These are phyloP conservation scores for Phytophthora hybrid DNA, from an alignment of 352 stramenopile genomes.

Conservation along the genomic window DNA sequence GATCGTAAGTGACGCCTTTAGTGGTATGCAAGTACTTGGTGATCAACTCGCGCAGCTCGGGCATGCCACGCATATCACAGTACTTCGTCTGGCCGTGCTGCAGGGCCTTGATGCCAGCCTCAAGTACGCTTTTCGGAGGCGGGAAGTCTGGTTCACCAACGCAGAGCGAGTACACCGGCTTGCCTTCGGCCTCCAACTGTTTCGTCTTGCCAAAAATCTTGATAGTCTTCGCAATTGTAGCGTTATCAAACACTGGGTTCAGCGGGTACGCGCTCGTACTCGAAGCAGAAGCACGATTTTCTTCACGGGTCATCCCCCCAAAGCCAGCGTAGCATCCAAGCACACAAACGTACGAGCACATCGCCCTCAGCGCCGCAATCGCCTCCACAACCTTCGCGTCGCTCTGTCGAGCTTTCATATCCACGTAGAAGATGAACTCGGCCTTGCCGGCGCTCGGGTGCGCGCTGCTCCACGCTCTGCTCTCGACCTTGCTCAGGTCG, in stretches of 20 bases:
- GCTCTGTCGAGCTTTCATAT: conserved; percentile 65
- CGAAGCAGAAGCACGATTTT: conserved; percentile 28
- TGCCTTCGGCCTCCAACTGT: conserved; percentile 94
- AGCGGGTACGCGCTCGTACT: conserved; percentile 46
- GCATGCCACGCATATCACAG: conserved; percentile 94
- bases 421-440: conserved; percentile 82
- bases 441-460: conserved; percentile 42
- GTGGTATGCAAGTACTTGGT: conserved; percentile 81
- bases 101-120: conserved; percentile 80
- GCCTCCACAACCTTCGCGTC: conserved; percentile 75
- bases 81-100: conserved; percentile 92
- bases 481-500: conserved; percentile 79
- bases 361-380: conserved; percentile 77
- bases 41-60: conserved; percentile 90
- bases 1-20: conserved; percentile 92
- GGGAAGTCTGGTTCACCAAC: conserved; percentile 97
- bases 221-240: conserved; percentile 92
- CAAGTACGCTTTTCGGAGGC: conserved; percentile 87
- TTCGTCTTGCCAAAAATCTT: conserved; percentile 95
- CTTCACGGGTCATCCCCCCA: too few species aligned
- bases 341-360: conserved; percentile 85
- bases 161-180: conserved; percentile 92
- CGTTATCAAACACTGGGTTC: conserved; percentile 84
- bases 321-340: conserved; percentile 77
- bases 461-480: conserved; percentile 51